phyloP scores from a whole-genome alignment of 2,329 filamentous ascomycete species.

The Diaporthe amygdali region DNA sequence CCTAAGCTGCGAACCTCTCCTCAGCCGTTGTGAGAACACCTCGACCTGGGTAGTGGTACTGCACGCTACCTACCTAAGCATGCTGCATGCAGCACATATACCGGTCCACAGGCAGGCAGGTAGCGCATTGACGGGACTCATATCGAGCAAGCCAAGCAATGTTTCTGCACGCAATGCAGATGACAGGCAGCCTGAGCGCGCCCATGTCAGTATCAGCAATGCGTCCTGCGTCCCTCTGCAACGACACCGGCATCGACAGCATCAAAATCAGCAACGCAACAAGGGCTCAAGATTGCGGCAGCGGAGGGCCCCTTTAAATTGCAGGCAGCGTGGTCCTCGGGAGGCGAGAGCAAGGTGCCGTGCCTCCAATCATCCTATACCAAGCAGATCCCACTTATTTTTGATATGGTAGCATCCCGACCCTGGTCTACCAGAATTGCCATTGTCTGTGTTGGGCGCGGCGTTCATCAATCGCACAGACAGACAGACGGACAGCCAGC shows the following conservation, averaged over 20 bases:
- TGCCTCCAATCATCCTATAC: conserved; percentile 16
- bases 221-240: not conserved
- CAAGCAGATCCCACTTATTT: conserved; percentile 11
- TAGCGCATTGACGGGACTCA: not conserved
- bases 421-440: not conserved
- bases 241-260: not conserved
- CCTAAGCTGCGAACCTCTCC: not conserved
- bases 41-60: not conserved
- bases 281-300: conserved; percentile 18
- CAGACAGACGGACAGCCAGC: not conserved
- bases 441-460: not conserved
- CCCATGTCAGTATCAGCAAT: not conserved
- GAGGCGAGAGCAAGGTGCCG: not conserved
- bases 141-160: not conserved
- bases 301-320: conserved; percentile 21
- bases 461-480: not conserved
- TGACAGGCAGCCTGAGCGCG: not conserved
- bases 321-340: conserved; percentile 16
- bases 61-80: too few species aligned
- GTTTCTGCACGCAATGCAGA: not conserved
- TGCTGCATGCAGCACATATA: not conserved
- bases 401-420: not conserved
- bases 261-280: not conserved
- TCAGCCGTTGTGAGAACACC: not conserved
- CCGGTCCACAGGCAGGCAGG: not conserved